Conservation (phyloP, 768 basidiomycete genomes). For the Inosperma sp. region DNA sequence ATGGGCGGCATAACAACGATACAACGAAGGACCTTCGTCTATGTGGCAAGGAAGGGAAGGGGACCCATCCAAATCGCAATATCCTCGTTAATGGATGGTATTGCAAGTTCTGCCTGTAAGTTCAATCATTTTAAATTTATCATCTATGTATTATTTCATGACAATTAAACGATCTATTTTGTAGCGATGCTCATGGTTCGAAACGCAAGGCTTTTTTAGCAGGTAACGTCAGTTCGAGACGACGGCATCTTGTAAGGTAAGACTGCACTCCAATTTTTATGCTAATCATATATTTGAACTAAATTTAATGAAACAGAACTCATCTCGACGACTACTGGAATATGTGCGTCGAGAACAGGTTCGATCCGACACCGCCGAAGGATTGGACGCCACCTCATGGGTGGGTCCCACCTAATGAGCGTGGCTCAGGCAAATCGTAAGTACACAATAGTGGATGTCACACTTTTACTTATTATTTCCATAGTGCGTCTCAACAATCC, state of each 20-base stretch:
- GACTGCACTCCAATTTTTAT: too few species aligned
- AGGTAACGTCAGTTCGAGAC: not conserved
- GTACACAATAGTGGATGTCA: too few species aligned
- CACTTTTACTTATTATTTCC: not conserved
- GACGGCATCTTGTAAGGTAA: not conserved
- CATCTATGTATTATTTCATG: too few species aligned
- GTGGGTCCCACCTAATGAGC: slow-evolving; percentile 1
- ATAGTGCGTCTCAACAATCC: not conserved
- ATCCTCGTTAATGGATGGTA: not conserved
- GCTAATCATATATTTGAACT: not conserved
- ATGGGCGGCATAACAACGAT: not conserved
- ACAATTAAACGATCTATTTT: not conserved
- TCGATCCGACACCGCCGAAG: not conserved
- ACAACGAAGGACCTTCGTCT: not conserved
- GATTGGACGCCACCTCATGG: not conserved
- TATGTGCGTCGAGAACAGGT: not conserved
- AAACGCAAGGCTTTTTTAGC: not conserved
- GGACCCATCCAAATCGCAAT: not conserved
- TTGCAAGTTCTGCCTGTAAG: not conserved
- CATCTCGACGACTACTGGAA: not conserved
- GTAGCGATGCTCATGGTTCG: not conserved
- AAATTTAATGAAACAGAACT: not conserved
- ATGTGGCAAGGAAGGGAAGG: not conserved
- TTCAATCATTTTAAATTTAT: too few species aligned
- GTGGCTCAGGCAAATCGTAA: not conserved